Percentiles rank a stretch among this genome's conserved stretches.
These are phyloP conservation scores for Syzygium jambos DNA, from an alignment of 345 rosid species.

Conservation along the genomic window DNA sequence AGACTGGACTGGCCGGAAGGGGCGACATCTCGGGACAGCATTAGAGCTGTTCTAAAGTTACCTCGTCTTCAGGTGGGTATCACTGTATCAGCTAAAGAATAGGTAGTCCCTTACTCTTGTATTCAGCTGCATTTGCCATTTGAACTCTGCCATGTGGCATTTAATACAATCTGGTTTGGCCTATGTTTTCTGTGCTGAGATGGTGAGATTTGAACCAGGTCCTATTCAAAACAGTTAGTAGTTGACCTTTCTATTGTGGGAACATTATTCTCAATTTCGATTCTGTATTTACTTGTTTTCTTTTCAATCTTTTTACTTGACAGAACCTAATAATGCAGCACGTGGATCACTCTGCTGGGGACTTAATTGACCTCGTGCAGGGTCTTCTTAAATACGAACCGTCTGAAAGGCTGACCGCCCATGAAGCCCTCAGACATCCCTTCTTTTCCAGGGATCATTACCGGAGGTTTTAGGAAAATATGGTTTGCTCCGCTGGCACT, in stretches of 20 bases:
- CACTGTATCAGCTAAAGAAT: background rate
- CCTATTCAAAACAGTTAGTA: background rate
- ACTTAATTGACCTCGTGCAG: conserved; percentile 54
- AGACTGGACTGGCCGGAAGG: conserved; percentile 64
- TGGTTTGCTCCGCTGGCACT: background rate
- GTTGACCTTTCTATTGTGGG: background rate
- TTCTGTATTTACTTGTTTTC: background rate
- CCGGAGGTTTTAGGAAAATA: conserved; percentile 24
- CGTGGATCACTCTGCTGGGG: conserved; percentile 67
- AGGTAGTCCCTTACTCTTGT: background rate
- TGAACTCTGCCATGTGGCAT: background rate
- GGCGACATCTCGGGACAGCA: conserved; percentile 60
- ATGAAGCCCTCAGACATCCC: conserved; percentile 55
- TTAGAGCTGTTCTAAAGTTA: conserved; percentile 47
- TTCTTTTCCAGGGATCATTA: conserved; percentile 40
- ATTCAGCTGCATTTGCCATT: background rate
- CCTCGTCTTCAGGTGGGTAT: conserved; percentile 51
- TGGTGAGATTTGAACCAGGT: background rate
- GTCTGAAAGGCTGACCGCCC: conserved; percentile 37
- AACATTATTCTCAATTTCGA: background rate
- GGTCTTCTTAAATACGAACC: conserved; percentile 57
- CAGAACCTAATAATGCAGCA: conserved; percentile 68
- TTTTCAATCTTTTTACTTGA: background rate
- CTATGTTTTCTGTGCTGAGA: background rate
- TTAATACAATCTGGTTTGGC: background rate